Conservation (phyloP, 1,139 yeast genomes). For the Scheffersomyces titani region DNA sequence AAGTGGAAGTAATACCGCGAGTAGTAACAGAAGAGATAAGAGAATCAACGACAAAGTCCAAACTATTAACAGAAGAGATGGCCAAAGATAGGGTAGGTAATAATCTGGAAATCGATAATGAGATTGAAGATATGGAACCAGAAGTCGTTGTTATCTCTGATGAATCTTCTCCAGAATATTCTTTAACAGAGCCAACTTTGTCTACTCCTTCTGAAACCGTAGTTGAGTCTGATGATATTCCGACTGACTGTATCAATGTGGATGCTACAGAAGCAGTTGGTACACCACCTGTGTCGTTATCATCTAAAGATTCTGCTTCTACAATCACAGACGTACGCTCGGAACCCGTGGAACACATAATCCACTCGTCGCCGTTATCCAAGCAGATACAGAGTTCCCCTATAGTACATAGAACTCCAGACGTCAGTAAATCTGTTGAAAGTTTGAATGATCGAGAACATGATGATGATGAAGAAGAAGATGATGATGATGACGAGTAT, state of each 20-base stretch:
- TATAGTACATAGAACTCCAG: slow-evolving; percentile 5
- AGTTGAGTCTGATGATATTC: not conserved
- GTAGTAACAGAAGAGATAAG: not conserved
- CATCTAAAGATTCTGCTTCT: not conserved
- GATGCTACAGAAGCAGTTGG: not conserved
- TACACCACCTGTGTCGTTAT: not conserved
- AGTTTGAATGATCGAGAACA: slow-evolving; percentile 13
- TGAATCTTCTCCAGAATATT: not conserved
- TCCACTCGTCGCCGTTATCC: not conserved
- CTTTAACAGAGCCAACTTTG: not conserved
- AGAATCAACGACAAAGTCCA: not conserved
- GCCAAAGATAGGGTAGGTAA: not conserved
- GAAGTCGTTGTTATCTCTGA: not conserved
- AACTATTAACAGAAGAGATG: not conserved
- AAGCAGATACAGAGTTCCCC: not conserved
- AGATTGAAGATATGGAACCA: not conserved
- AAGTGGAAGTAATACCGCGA: not conserved
- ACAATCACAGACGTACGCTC: not conserved
- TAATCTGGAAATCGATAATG: not conserved
- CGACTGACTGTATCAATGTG: not conserved
- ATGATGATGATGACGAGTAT: slow-evolving; percentile 8
- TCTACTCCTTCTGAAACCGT: not conserved
- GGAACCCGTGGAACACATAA: not conserved
- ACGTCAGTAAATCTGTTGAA: slow-evolving; percentile 13
- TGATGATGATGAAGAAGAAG: slow-evolving; percentile 14